phyloP scores from a whole-genome alignment of 2,329 filamentous ascomycete species.

The Fusarium circinatum region DNA sequence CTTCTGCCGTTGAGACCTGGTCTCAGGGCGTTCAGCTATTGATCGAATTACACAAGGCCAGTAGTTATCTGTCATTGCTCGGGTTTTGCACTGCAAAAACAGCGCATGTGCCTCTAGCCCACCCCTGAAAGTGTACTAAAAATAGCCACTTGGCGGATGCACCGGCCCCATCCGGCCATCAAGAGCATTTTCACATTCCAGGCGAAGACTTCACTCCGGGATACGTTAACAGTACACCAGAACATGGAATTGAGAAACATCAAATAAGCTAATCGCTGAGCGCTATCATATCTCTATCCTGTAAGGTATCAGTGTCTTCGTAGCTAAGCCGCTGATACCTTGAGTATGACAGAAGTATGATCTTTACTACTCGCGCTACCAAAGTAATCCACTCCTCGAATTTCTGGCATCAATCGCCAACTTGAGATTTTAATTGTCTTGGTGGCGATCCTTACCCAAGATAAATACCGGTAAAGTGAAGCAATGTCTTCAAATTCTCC shows the following conservation, averaged over 20 bases:
- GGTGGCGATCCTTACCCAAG: accelerated
- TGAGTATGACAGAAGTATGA: no score
- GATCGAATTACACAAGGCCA: not conserved
- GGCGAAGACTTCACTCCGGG: not conserved
- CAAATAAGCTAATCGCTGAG: accelerated
- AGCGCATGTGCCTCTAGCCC: not conserved
- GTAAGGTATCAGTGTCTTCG: accelerated
- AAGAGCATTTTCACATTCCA: not conserved
- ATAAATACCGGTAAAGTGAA: no score
- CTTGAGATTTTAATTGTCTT: no score
- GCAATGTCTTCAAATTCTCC: not conserved
- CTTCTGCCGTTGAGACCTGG: accelerated
- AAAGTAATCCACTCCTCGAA: not conserved
- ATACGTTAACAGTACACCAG: not conserved
- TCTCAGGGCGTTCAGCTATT: no score
- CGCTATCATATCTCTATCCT: accelerated
- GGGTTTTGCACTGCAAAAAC: not conserved
- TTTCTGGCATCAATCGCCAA: not conserved
- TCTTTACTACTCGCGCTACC: not conserved
- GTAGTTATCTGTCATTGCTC: not conserved
- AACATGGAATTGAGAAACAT: not conserved
- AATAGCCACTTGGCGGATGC: not conserved
- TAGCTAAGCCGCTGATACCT: not conserved
- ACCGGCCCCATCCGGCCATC: not conserved
- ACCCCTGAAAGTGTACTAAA: not conserved